These are phyloP conservation scores for Isabelozyma pseudorhagii DNA, from an alignment of 805 yeast species.

Conservation along the genomic window DNA sequence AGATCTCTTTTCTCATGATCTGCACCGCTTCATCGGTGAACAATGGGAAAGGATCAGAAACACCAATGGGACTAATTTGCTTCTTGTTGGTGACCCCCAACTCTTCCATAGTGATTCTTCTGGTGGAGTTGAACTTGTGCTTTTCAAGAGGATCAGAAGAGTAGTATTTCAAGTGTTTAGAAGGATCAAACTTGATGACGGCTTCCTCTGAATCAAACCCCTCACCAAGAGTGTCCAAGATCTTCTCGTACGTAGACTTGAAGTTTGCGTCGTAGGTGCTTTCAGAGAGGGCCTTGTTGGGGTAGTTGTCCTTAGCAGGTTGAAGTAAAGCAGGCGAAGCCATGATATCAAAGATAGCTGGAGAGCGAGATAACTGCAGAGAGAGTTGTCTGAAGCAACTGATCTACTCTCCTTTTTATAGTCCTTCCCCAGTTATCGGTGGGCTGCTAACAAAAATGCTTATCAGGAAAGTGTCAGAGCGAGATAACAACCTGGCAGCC, in stretches of 20 bases:
- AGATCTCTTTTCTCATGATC: slow-evolving; percentile 55
- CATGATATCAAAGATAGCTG: not conserved
- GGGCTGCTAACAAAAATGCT: no score
- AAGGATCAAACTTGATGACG: slow-evolving; percentile 26
- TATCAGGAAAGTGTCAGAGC: not conserved
- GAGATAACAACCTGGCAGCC: not conserved
- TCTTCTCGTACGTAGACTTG: slow-evolving; percentile 22
- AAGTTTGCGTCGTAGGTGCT: slow-evolving; percentile 29
- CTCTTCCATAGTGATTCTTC: slow-evolving; percentile 44
- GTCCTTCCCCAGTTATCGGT: no score
- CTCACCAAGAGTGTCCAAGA: slow-evolving; percentile 1
- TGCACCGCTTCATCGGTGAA: slow-evolving; percentile 59
- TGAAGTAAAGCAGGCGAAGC: not conserved
- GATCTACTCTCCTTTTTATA: not conserved
- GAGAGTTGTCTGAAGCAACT: no score
- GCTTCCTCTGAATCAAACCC: not conserved
- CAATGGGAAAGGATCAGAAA: slow-evolving; percentile 57
- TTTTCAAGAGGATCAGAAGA: slow-evolving; percentile 14
- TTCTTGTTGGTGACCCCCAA: slow-evolving; percentile 42
- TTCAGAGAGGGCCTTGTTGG: slow-evolving; percentile 31
- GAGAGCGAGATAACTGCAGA: no score
- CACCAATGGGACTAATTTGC: slow-evolving; percentile 56
- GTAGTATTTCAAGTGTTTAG: slow-evolving; percentile 26
- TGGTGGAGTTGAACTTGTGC: slow-evolving; percentile 18
- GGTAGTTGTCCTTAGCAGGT: slow-evolving; percentile 31